Base-by-base conservation (phyloP, 331 rosid species). In the Erythrophleum ivorense region DNA sequence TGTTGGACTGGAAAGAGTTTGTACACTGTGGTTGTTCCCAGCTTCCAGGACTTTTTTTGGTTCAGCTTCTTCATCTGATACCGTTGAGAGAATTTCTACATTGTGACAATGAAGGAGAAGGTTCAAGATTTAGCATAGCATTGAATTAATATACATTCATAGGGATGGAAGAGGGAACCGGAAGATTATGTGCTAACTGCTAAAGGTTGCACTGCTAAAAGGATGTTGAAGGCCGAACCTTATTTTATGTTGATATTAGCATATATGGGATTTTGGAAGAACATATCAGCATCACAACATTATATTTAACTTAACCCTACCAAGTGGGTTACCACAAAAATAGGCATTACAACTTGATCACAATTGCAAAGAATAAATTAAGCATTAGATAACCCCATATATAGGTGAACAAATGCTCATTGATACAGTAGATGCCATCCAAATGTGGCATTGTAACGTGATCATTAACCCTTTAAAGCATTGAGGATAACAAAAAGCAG, bases 51-150 rank as follows among this genome's bases (percentile, higher is more conserved):
- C 62, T 58, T 55, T 73, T 50, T 86, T 58, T 29, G 70, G 41
- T 80, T 82, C 74, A 70, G 34, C 75, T 75, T 72, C 85, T 78
- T 86, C 85, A 75, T 86, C 83, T 38, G 70, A 45, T 73, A 50
- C 83, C 67, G 45, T 77, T 67, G 85, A 21, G 73, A 62, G 78
- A 75, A 60, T 85, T 84, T 78, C 95, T 92, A 83, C 83, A 87
- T 52, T 63, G 52, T 53, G 84, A 80, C 40, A 78, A 78, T 79
- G 57, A 86, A 73, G 77, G 38, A 81, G 24, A 60, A 53, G 64
- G 60, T 16, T 81, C 84, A 76, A 50, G 75, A 78, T 71, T 66
- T 3, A 71, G 72, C 31, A 43, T 40, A 81, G 45, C 82, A 78
- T 16, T 34, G 66, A 38, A 40, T 75, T 73, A 50, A 53, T 43